Evolutionary conservation across 1,139 yeast genomes (phyloP).

Genomic region (Pichiaceae sp.): DNA sequence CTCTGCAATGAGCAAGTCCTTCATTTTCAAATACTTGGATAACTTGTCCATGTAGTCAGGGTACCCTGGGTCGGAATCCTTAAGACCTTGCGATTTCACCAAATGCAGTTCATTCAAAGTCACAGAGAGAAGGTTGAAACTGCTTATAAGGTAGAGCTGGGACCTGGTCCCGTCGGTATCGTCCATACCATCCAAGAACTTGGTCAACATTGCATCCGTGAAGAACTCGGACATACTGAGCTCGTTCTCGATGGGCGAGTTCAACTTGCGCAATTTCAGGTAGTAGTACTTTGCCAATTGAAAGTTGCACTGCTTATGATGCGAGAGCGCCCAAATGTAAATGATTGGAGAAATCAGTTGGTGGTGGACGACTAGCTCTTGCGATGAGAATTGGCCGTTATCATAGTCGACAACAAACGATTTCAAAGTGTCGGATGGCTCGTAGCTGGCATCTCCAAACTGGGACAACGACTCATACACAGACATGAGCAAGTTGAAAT

Average conservation of each 20-base stretch:
- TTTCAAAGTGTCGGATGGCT: constrained; percentile 12
- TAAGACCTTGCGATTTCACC: constrained; percentile 3
- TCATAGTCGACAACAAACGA: constrained; percentile 30
- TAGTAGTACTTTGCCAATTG: constrained; percentile 32
- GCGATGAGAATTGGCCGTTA: constrained; percentile 24
- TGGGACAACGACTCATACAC: constrained; percentile 30
- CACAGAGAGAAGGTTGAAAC: constrained; percentile 15
- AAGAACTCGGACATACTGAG: constrained; percentile 12
- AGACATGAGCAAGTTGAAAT: constrained; percentile 22
- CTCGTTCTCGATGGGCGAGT: constrained; percentile 11
- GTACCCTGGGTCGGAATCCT: constrained; percentile 16
- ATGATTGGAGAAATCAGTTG: constrained; percentile 28
- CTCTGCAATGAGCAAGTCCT: constrained; percentile 8
- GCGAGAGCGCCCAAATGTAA: constrained; percentile 31
- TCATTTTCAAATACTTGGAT: constrained; percentile 10
- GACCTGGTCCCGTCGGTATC: constrained; percentile 9
- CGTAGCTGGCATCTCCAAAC: constrained; percentile 11
- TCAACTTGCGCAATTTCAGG: constrained; percentile 22
- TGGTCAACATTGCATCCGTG: constrained; percentile 12
- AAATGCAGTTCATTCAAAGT: constrained; percentile 10
- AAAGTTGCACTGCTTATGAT: constrained; percentile 30
- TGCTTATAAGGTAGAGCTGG: constrained; percentile 14
- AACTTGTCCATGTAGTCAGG: constrained; percentile 12
- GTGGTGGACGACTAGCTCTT: constrained; percentile 28
- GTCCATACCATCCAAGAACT: constrained; percentile 13